A percentile compares a stretch with the other conserved stretches of the same genome.
These are phyloP conservation scores for Neurospora intermedia DNA, from an alignment of 495 filamentous ascomycete species.

Conservation along the genomic window DNA sequence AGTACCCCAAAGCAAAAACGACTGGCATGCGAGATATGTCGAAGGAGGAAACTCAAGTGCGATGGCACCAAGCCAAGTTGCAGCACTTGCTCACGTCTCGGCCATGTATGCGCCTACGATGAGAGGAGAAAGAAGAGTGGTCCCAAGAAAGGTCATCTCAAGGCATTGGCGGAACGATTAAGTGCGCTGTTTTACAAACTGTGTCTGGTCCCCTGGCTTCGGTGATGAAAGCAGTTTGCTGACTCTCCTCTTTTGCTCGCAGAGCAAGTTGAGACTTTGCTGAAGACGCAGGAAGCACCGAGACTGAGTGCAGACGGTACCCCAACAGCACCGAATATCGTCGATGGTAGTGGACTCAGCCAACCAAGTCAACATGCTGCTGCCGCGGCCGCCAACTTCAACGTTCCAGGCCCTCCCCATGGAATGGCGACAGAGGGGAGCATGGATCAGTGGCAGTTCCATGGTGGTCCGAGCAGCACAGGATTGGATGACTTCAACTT, in stretches of 20 bases:
- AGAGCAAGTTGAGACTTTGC: constrained; percentile 91
- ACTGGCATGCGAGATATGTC: constrained; percentile 93
- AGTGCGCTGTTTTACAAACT: constrained; percentile 43
- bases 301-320: constrained; percentile 21
- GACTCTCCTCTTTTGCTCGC: background rate
- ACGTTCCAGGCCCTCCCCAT: constrained; percentile 33
- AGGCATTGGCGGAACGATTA: constrained; percentile 87
- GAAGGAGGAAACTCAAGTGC: constrained; percentile 83
- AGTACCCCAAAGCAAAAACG: constrained; percentile 76
- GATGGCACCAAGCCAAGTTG: constrained; percentile 75
- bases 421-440: constrained; percentile 32
- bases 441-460: constrained; percentile 42
- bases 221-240: background rate
- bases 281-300: constrained; percentile 59
- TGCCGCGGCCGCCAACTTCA: constrained; percentile 32
- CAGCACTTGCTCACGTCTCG: constrained; percentile 79
- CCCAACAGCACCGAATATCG: constrained; percentile 21
- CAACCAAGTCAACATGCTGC: constrained; percentile 19
- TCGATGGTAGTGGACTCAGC: constrained; percentile 20
- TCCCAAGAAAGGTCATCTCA: constrained; percentile 96
- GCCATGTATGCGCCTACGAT: constrained; percentile 90
- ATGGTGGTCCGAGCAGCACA: constrained; percentile 34
- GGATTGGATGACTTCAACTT: constrained; percentile 41
- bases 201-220: constrained; percentile 7
- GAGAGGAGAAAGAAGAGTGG: constrained; percentile 96